Evolutionary conservation across 495 filamentous ascomycete species (phyloP), one percentile per base, ranked within the genome.

Genomic region (Penicillium subrubescens): DNA sequence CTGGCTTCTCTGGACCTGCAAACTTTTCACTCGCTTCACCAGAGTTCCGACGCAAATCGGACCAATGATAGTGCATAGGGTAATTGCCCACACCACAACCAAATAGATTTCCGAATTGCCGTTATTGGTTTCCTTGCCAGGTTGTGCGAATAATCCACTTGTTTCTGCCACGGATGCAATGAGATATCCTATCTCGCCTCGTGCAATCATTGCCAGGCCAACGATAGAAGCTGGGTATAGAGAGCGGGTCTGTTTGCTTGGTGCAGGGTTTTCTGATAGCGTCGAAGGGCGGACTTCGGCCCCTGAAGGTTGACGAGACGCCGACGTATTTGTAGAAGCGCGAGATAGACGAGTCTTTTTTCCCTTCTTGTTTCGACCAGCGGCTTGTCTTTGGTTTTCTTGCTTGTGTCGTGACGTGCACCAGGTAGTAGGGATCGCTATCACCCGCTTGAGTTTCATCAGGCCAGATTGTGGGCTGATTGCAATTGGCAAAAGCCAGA

Each of bases 101-200:
- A 93, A 74, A 67, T 90, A 94, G 5, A 84, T 74, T 17, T 86
- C 80, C 0, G 79, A 77, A 2, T 60, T 63, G 2, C 52, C 70
- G 0, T 58, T 46, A 1, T 69, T 66, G 0, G 69, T 44, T 5
- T 64, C 62, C 10, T 55, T 55, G 17, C 35, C 52, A 10, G 52
- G 29, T 12, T 55, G 52, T n/a, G 64, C 63, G 23, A 90, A 89
- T n/a, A 88, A 81, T 0, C 87, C 85, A 27, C 83, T 71, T 12
- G 82, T 84, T 58, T 89, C 76, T 0, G 88, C 89, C 5, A 92
- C 73, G 3, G 90, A 87, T 7, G 90, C 87, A 62, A 95, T 91
- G 23, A 94, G 75, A 60, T 92, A 91, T 0, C 90, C 91, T 29
- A 94, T 89, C 70, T 96, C 91, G 3, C 91, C 92, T 37, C 90